Evolutionary conservation across 1,284 basidiomycete species (phyloP).

Genomic region (Melampsora americana): DNA sequence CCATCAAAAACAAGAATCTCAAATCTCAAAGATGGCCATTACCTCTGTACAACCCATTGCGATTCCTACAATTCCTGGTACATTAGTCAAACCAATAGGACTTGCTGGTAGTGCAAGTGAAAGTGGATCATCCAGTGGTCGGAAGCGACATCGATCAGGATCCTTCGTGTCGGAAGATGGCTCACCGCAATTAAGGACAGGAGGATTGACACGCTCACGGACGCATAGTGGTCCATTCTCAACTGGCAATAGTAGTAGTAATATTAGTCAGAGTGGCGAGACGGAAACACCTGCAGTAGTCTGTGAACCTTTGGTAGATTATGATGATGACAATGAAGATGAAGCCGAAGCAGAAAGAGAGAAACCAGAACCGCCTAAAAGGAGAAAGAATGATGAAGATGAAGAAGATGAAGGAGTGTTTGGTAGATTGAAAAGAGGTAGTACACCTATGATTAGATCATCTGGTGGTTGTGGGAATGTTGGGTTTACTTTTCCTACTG

Average conservation of each 20-base stretch:
- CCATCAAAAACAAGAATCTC: not conserved
- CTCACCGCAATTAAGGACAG: not conserved
- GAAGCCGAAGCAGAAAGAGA: not conserved
- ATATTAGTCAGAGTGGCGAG: not conserved
- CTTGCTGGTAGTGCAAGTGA: not conserved
- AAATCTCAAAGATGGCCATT: not conserved
- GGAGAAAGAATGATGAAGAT: conserved; percentile 28
- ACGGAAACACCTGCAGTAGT: not conserved
- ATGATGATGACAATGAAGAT: conserved; percentile 33
- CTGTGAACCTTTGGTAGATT: conserved; percentile 23
- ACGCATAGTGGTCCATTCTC: not conserved
- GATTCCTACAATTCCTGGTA: not conserved
- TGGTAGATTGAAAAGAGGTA: conserved; percentile 11
- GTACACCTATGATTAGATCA: conserved; percentile 1
- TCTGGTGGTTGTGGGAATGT: not conserved
- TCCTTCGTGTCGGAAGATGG: not conserved
- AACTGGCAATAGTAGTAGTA: not conserved
- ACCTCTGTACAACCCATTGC: not conserved
- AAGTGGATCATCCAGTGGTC: not conserved
- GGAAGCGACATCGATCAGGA: not conserved
- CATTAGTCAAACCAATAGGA: not conserved
- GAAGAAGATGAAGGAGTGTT: conserved; percentile 32
- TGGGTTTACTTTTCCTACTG: not conserved
- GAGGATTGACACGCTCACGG: not conserved
- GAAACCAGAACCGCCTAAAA: conserved; percentile 33